Evolutionary conservation across 2,329 filamentous ascomycete species (phyloP).

Genomic region (Botryotinia globosa): DNA sequence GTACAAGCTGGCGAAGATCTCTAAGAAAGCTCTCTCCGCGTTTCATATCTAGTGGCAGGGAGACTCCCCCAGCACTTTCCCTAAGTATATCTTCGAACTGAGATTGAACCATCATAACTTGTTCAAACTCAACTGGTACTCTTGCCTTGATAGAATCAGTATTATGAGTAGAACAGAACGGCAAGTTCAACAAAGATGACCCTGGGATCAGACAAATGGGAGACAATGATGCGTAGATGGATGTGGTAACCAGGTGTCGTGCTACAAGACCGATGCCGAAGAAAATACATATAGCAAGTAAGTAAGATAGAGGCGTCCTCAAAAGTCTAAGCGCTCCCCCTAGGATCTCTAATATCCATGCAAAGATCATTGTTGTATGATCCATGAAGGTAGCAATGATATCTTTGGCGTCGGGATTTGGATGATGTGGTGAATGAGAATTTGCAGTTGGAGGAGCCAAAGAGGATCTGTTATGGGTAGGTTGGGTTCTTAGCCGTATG

Average conservation of each 20-base stretch:
- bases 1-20: constrained; percentile 69
- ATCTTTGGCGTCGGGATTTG: constrained; percentile 19
- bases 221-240: constrained; percentile 59
- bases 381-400: constrained; percentile 23
- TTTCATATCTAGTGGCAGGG: constrained; percentile 76
- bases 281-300: constrained; percentile 60
- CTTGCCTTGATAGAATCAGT: constrained; percentile 27
- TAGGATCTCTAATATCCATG: constrained; percentile 56
- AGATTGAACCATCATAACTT: constrained; percentile 71
- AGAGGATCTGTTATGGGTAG: background rate
- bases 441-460: background rate
- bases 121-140: constrained; percentile 60
- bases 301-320: constrained; percentile 61
- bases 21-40: constrained; percentile 70
- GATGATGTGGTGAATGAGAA: background rate
- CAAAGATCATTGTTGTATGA: constrained; percentile 32
- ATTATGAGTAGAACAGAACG: constrained; percentile 54
- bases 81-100: constrained; percentile 74
- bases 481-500: constrained; percentile 25
- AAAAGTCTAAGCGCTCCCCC: constrained; percentile 58
- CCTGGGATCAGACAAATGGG: constrained; percentile 71
- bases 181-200: constrained; percentile 56
- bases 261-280: constrained; percentile 57
- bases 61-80: constrained; percentile 61
- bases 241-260: constrained; percentile 60